These are phyloP conservation scores for Thuidium tamariscinum DNA, from an alignment of 225 moss, liverwort and hornwort species.

Conservation along the genomic window DNA sequence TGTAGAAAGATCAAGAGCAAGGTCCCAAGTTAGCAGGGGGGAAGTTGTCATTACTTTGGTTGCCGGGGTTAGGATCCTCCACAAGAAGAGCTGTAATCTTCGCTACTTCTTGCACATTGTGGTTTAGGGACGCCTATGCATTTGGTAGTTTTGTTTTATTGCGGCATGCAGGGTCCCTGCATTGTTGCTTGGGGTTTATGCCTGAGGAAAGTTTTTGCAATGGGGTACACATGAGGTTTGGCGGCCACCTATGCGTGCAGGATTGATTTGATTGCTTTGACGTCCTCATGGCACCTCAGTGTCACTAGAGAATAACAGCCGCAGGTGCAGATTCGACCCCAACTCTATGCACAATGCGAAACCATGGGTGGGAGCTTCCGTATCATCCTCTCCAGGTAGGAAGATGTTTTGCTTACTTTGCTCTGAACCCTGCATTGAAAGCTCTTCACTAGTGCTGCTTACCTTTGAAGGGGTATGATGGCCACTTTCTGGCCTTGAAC, in stretches of 20 bases:
- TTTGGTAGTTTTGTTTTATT: background rate
- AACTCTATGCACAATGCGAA: slow-evolving; percentile 49
- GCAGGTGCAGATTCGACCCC: background rate
- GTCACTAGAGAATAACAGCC: background rate
- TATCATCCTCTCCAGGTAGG: slow-evolving; percentile 65
- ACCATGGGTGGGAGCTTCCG: slow-evolving; percentile 84
- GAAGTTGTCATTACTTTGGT: background rate
- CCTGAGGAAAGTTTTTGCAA: background rate
- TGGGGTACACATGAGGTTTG: background rate
- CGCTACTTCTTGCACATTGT: background rate
- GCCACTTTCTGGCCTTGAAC: background rate
- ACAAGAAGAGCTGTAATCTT: background rate
- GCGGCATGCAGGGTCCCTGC: background rate
- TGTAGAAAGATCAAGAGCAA: background rate
- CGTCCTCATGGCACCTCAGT: background rate
- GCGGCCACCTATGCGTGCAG: background rate
- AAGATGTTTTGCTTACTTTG: background rate
- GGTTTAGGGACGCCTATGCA: background rate
- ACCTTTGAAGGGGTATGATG: background rate
- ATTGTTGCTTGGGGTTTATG: background rate
- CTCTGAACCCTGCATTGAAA: background rate
- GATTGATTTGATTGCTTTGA: background rate
- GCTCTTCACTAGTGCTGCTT: background rate
- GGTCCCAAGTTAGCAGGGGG: background rate
- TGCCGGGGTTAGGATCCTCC: background rate